These are phyloP conservation scores for Neurospora pannonica DNA, from an alignment of 495 filamentous ascomycete genomes.

Conservation along the genomic window DNA sequence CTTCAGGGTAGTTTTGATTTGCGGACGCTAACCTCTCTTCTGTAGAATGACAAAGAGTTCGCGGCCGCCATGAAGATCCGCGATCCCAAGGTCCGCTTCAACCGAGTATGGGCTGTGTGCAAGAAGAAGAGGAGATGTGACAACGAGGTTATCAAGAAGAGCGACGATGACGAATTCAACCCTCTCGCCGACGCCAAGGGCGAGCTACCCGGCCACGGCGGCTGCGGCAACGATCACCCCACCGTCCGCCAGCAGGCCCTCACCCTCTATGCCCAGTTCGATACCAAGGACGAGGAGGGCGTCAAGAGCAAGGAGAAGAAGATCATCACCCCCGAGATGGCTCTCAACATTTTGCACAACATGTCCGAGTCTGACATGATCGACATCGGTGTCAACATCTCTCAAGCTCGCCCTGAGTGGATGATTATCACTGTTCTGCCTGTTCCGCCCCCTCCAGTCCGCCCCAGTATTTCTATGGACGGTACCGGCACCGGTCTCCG, in stretches of 20 bases:
- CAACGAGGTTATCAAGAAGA: constrained; percentile 55
- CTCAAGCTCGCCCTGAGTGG: constrained; percentile 95
- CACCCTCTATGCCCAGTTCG: constrained; percentile 51
- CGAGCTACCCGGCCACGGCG: constrained; percentile 55
- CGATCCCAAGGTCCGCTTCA: constrained; percentile 89
- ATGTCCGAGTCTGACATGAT: constrained; percentile 71
- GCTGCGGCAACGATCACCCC: constrained; percentile 87
- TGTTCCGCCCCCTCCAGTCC: constrained; percentile 89
- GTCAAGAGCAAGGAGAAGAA: constrained; percentile 77
- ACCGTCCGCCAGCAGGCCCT: constrained; percentile 78
- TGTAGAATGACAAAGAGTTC: constrained; percentile 74
- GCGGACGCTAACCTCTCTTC: constrained; percentile 53
- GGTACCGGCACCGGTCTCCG: constrained; percentile 77
- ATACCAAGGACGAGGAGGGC: constrained; percentile 58
- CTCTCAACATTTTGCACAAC: constrained; percentile 72
- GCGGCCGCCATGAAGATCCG: constrained; percentile 68
- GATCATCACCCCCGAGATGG: constrained; percentile 70
- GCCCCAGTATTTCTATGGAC: constrained; percentile 90
- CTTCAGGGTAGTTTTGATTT: constrained; percentile 33
- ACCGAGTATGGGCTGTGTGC: constrained; percentile 77
- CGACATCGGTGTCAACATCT: constrained; percentile 81
- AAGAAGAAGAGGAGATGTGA: constrained; percentile 80
- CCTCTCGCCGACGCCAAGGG: constrained; percentile 40
- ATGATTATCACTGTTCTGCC: constrained; percentile 94
- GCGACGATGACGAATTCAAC: constrained; percentile 41